Conservation (phyloP, 345 rosid genomes). For the Citrus australasica region DNA sequence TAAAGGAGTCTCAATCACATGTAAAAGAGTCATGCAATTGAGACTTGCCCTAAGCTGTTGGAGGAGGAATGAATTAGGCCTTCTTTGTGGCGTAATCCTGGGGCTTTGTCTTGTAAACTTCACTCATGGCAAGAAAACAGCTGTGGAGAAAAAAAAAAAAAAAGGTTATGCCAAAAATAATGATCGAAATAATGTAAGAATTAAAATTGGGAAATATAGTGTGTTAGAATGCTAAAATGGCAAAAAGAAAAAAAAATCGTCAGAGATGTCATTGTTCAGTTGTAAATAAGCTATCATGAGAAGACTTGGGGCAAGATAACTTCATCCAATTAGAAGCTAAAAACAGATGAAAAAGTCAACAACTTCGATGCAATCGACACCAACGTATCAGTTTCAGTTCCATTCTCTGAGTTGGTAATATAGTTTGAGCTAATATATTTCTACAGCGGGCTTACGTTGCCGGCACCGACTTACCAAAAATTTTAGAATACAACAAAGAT, state of each 20-base stretch:
- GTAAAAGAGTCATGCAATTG: conserved; percentile 27
- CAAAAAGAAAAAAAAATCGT: background rate
- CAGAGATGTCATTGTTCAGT: background rate
- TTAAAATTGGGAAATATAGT: background rate
- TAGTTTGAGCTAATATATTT: background rate
- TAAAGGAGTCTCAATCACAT: conserved; percentile 22
- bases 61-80: conserved; percentile 16
- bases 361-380: background rate
- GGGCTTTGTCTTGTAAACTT: conserved; percentile 14
- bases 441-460: too few species aligned
- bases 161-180: background rate
- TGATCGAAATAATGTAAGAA: background rate
- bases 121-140: conserved; percentile 2
- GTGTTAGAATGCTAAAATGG: background rate
- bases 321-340: background rate
- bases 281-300: background rate
- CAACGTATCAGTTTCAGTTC: background rate
- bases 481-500: too few species aligned
- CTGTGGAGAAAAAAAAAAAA: background rate
- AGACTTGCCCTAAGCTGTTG: conserved; percentile 22
- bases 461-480: too few species aligned
- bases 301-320: background rate
- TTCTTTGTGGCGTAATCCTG: conserved; percentile 24
- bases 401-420: background rate
- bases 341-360: background rate